Percentiles rank a stretch among this genome's conserved stretches.
Evolutionary conservation across 495 filamentous ascomycete genomes (phyloP).

Genomic region (Penicillium canariense): DNA sequence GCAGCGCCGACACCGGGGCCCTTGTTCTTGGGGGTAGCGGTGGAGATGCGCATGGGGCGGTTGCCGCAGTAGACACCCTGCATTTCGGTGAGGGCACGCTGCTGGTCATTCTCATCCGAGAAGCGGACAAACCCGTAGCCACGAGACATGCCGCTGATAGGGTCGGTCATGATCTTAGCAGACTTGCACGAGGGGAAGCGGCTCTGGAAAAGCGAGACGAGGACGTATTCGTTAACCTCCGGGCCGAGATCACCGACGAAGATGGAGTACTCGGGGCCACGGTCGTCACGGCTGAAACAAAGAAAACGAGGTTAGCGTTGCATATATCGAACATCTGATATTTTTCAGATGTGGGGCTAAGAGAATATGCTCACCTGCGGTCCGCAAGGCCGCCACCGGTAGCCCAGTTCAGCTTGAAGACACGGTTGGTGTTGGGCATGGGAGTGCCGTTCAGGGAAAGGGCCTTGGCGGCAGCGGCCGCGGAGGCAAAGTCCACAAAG

Average conservation of each 20-base stretch:
- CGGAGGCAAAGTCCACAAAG: slow-evolving; percentile 88
- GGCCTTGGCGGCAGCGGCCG: slow-evolving; percentile 87
- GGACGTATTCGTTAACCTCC: slow-evolving; percentile 97
- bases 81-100: slow-evolving; percentile 94
- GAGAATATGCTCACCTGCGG: slow-evolving; percentile 61
- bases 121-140: slow-evolving; percentile 99
- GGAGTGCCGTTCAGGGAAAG: slow-evolving; percentile 82
- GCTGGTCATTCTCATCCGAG: slow-evolving; percentile 89
- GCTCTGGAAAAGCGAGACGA: slow-evolving; percentile 94
- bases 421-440: slow-evolving; percentile 90
- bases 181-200: slow-evolving; percentile 98
- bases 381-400: slow-evolving; percentile 95
- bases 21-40: slow-evolving; percentile 96
- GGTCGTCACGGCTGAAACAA: slow-evolving; percentile 73
- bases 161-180: slow-evolving; percentile 99
- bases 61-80: slow-evolving; percentile 99
- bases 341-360: not conserved
- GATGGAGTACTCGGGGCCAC: slow-evolving; percentile 92
- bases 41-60: slow-evolving; percentile 97
- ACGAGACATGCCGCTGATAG: slow-evolving; percentile 94
- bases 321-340: not conserved
- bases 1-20: slow-evolving; percentile 56
- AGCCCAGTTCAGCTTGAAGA: slow-evolving; percentile 99
- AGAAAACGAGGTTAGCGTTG: not conserved
- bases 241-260: slow-evolving; percentile 98